Conservation (phyloP, 202 grass and related monocot species). For the Dendrocalamus latiflorus region DNA sequence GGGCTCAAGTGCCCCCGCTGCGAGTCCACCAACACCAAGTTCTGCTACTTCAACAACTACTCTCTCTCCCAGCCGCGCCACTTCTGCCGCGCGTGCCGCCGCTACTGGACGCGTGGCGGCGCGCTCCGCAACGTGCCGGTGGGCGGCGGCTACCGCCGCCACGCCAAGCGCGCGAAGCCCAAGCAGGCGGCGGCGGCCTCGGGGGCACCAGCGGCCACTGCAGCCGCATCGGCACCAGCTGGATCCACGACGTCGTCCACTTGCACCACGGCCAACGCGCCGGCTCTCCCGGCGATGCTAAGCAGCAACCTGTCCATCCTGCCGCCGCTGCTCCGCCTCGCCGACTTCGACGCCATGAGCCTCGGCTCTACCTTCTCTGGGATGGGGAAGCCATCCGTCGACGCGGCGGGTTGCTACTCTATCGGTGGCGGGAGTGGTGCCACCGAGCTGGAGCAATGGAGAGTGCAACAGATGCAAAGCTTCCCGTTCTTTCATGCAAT, state of each 20-base stretch:
- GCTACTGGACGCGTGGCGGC: constrained; percentile 83
- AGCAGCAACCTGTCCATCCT: constrained; percentile 43
- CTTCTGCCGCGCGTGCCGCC: constrained; percentile 82
- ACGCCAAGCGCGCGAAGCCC: constrained; percentile 54
- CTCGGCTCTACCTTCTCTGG: constrained; percentile 45
- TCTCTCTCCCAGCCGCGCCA: constrained; percentile 79
- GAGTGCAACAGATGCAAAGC: constrained; percentile 47
- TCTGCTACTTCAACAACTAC: constrained; percentile 99
- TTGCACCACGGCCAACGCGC: constrained; percentile 22
- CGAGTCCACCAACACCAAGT: constrained; percentile 90
- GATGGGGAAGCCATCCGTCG: constrained; percentile 22
- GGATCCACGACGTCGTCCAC: constrained; percentile 19
- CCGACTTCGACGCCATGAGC: constrained; percentile 58
- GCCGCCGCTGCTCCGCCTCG: constrained; percentile 47
- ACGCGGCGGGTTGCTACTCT: background rate
- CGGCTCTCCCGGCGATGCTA: constrained; percentile 20
- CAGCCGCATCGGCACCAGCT: background rate
- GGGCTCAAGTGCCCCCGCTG: constrained; percentile 90
- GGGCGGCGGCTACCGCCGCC: constrained; percentile 62
- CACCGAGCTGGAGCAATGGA: constrained; percentile 42
- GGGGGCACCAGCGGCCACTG: background rate
- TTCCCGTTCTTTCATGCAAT: constrained; percentile 57
- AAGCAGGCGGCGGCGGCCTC: background rate
- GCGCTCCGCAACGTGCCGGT: constrained; percentile 72
- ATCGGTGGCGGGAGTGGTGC: background rate